phyloP scores from a whole-genome alignment of 2,329 filamentous ascomycete species.

The Verticillium isaacii region DNA sequence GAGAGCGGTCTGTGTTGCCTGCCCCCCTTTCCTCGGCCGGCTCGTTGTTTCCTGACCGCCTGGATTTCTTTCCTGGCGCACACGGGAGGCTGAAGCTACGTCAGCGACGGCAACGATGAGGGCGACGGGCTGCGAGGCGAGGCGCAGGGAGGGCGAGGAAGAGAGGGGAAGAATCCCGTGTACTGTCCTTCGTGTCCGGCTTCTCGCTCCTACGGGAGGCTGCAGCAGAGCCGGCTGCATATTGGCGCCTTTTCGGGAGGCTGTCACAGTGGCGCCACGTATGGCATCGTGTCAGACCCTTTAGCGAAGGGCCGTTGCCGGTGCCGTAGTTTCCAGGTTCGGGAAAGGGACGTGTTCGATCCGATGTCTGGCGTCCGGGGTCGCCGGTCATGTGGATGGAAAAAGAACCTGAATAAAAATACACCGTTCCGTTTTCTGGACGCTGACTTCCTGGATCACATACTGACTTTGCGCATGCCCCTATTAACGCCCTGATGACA shows the following conservation, averaged over 20 bases:
- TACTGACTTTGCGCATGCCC: no score
- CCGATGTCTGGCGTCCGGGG: no score
- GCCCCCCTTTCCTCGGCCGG: neutral
- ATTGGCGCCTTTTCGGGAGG: neutral
- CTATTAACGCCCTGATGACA: neutral
- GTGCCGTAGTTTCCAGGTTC: no score
- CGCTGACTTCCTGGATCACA: no score
- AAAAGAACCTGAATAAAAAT: no score
- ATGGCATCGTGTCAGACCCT: neutral
- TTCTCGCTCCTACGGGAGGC: neutral
- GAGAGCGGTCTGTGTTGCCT: neutral
- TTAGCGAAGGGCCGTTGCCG: no score
- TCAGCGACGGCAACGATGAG: neutral
- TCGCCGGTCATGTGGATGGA: no score
- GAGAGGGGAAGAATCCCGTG: neutral
- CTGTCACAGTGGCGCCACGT: neutral
- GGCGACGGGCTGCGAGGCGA: neutral
- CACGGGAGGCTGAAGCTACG: neutral
- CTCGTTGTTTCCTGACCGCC: no score
- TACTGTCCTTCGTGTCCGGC: neutral
- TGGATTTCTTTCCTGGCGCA: no score
- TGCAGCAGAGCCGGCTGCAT: neutral
- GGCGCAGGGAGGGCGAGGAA: neutral
- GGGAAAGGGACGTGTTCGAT: no score
- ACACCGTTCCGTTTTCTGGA: no score